phyloP scores from a whole-genome alignment of 768 basidiomycete genomes.

The Mycena metata region DNA sequence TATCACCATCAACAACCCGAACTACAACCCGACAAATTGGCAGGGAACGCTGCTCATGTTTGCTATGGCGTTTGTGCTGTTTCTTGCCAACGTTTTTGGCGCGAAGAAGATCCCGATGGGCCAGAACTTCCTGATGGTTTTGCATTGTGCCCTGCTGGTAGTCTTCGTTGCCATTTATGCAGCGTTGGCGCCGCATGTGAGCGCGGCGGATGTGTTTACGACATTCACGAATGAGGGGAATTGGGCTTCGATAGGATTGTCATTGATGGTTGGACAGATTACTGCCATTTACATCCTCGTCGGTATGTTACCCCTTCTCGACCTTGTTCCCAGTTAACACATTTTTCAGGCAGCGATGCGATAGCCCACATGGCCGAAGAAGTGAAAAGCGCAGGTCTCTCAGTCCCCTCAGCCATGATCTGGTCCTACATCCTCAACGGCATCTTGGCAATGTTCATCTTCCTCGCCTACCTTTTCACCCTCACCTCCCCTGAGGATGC shows the following conservation, averaged over 20 bases:
- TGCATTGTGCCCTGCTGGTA: conserved; percentile 31
- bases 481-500: conserved; percentile 30
- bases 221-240: conserved; percentile 30
- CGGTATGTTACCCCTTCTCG: conserved; percentile 24
- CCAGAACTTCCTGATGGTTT: conserved; percentile 30
- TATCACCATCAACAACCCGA: conserved; percentile 29
- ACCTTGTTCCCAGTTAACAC: conserved; percentile 25
- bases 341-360: conserved; percentile 27
- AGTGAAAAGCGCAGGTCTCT: conserved; percentile 31
- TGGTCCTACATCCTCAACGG: conserved; percentile 32
- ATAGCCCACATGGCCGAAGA: conserved; percentile 32
- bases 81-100: conserved; percentile 31
- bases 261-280: conserved; percentile 31
- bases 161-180: conserved; percentile 28
- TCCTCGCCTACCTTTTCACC: conserved; percentile 30
- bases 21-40: conserved; percentile 29
- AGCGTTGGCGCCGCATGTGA: conserved; percentile 31
- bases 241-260: conserved; percentile 29
- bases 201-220: conserved; percentile 31
- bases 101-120: conserved; percentile 31
- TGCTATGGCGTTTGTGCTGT: conserved; percentile 27
- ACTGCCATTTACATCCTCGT: conserved; percentile 31
- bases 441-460: conserved; percentile 28
- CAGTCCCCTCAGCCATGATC: conserved; percentile 31
- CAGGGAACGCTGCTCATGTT: conserved; percentile 27